Percentiles rank a stretch among this genome's conserved stretches.
Evolutionary conservation across 768 basidiomycete genomes (phyloP).

Genomic region (Termitomyces heimii): DNA sequence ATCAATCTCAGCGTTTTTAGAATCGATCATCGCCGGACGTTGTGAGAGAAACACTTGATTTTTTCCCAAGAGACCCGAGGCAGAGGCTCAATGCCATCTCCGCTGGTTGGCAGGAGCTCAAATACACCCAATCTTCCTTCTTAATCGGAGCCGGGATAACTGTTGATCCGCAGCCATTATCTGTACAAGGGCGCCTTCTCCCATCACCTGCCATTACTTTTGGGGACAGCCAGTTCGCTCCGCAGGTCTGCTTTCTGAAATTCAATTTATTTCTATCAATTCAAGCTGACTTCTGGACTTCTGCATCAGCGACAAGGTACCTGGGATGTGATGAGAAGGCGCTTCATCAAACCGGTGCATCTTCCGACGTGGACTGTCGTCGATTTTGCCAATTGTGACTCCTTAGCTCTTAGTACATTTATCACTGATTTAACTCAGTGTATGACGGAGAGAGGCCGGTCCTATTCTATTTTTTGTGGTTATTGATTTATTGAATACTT

Average conservation of each 20-base stretch:
- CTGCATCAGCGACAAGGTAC: conserved; percentile 20
- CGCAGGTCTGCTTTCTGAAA: conserved; percentile 7
- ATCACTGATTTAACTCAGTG: conserved; percentile 15
- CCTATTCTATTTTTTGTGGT: neutral
- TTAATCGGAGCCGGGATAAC: conserved; percentile 32
- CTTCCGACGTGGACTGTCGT: conserved; percentile 18
- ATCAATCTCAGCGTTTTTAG: conserved; percentile 8
- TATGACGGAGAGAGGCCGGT: conserved; percentile 20
- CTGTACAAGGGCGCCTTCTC: conserved; percentile 30
- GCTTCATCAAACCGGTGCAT: conserved; percentile 12
- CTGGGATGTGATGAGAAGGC: conserved; percentile 27
- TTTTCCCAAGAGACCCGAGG: conserved; percentile 20
- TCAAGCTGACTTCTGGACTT: neutral
- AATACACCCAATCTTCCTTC: conserved; percentile 32
- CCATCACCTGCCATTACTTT: conserved; percentile 27
- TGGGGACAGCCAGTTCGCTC: conserved; percentile 3
- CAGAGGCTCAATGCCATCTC: conserved; percentile 17
- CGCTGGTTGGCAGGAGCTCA: conserved; percentile 27
- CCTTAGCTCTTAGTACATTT: conserved; percentile 12
- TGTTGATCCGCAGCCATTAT: conserved; percentile 22
- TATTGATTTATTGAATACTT: neutral
- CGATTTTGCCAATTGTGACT: conserved; percentile 18
- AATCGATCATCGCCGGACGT: conserved; percentile 24
- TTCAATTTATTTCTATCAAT: neutral
- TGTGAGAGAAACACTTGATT: conserved; percentile 22